Evolutionary conservation across 139 green algal species (phyloP).

Genomic region (Monoraphidium neglectum): DNA sequence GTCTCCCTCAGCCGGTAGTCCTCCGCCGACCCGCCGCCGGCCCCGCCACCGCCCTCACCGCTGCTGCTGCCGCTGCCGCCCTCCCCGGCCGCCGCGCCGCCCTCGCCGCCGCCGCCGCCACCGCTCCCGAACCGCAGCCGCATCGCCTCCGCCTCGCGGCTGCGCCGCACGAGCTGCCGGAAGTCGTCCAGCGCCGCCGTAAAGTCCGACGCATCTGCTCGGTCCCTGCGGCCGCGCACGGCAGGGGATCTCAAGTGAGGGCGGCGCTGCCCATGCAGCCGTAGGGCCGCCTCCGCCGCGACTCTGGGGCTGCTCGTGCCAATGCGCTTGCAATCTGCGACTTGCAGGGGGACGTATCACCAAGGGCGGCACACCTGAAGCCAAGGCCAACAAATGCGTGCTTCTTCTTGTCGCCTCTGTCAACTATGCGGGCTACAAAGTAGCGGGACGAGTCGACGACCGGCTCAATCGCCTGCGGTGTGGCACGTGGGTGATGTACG

Average conservation of each 20-base stretch:
- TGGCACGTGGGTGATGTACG: too few relatives aligned
- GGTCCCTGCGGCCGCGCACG: slow-evolving; percentile 42
- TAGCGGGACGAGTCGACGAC: slow-evolving; percentile 65
- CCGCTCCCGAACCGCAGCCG: background rate
- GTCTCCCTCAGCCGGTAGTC: too few relatives aligned
- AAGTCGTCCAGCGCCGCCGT: slow-evolving; percentile 74
- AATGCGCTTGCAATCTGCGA: too few relatives aligned
- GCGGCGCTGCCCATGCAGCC: too few relatives aligned
- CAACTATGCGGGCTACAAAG: slow-evolving; percentile 69
- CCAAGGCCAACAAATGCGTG: slow-evolving; percentile 80
- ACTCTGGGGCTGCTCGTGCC: too few relatives aligned
- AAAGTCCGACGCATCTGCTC: slow-evolving; percentile 65
- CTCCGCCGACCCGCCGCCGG: too few relatives aligned
- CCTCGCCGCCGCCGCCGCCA: too few relatives aligned
- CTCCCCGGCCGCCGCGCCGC: too few relatives aligned
- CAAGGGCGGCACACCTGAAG: slow-evolving; percentile 51
- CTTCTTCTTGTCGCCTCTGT: slow-evolving; percentile 40
- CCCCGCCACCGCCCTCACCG: too few relatives aligned
- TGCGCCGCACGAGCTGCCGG: slow-evolving; percentile 58
- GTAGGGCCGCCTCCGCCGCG: too few relatives aligned
- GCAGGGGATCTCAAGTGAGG: background rate
- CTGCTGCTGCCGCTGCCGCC: too few relatives aligned
- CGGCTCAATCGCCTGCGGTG: slow-evolving; percentile 65
- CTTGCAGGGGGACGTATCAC: too few relatives aligned
- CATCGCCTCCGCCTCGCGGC: slow-evolving; percentile 54